Evolutionary conservation across 495 filamentous ascomycete genomes (phyloP).

Genomic region (Penicillium roqueforti): DNA sequence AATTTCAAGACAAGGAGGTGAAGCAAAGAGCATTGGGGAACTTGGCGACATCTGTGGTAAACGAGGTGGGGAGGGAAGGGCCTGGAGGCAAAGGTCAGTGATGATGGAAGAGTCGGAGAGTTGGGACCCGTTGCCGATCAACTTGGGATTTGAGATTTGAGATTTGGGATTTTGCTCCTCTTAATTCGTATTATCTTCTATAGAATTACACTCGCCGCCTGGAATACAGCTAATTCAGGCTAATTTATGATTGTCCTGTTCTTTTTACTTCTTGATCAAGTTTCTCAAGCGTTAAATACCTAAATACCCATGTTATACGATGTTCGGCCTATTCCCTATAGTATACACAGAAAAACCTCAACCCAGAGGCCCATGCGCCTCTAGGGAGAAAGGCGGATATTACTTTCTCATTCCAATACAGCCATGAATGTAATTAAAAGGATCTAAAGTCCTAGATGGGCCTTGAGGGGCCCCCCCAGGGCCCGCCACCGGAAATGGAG

Average conservation of each 20-base stretch:
- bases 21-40: constrained; percentile 18
- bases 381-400: not conserved
- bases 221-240: not conserved
- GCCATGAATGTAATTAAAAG: constrained; percentile 6
- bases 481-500: constrained; percentile 14
- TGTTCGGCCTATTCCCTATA: not conserved
- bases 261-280: not conserved
- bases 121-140: constrained; percentile 19
- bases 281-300: not conserved
- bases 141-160: not conserved
- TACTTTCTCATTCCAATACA: constrained; percentile 8
- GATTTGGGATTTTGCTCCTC: not conserved
- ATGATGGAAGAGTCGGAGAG: constrained; percentile 12
- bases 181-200: not conserved
- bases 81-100: constrained; percentile 13
- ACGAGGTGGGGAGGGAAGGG: constrained; percentile 8
- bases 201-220: not conserved
- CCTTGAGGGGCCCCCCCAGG: not conserved
- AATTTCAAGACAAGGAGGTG: constrained; percentile 20
- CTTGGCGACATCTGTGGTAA: constrained; percentile 4
- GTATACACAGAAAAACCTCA: not conserved
- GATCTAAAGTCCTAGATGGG: not conserved
- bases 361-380: constrained; percentile 4
- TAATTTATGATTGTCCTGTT: not conserved
- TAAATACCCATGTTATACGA: not conserved